Percentiles rank a stretch among this genome's conserved stretches.
These are phyloP conservation scores for Colletotrichum sojae DNA, from an alignment of 2,329 filamentous ascomycete genomes.

Conservation along the genomic window DNA sequence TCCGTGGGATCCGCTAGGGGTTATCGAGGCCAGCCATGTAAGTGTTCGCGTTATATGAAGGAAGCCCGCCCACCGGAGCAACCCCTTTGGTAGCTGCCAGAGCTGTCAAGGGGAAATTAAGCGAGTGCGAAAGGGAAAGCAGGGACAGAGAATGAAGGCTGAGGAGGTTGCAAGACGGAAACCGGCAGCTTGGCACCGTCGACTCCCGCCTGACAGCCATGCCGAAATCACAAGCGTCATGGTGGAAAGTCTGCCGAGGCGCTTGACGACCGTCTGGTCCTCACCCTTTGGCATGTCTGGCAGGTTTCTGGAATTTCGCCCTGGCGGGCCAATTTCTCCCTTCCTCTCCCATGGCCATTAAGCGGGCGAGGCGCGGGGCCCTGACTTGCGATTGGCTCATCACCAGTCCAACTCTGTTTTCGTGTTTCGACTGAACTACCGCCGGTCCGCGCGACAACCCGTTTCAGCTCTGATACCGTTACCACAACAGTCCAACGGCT, in stretches of 20 bases:
- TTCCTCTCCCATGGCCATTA: background rate
- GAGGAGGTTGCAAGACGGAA: background rate
- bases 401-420: constrained; percentile 18
- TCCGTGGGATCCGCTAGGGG: background rate
- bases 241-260: constrained; percentile 2
- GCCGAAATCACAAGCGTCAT: constrained; percentile 17
- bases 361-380: constrained; percentile 5
- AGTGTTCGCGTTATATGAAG: constrained; percentile 21
- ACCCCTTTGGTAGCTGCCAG: constrained; percentile 2
- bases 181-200: constrained; percentile 17
- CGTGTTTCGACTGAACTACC: constrained; percentile 33
- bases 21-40: background rate
- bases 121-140: constrained; percentile 14
- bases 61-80: background rate
- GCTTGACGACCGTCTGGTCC: background rate
- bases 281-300: constrained; percentile 16
- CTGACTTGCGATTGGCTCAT: constrained; percentile 31
- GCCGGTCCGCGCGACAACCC: constrained; percentile 15
- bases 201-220: background rate
- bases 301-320: constrained; percentile 1
- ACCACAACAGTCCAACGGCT: background rate
- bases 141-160: background rate
- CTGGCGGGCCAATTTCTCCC: background rate
- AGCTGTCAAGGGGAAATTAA: constrained; percentile 1
- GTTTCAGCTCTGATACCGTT: constrained; percentile 37